Base-by-base conservation (phyloP, 306 rosid species). In the Castanea sativa region DNA sequence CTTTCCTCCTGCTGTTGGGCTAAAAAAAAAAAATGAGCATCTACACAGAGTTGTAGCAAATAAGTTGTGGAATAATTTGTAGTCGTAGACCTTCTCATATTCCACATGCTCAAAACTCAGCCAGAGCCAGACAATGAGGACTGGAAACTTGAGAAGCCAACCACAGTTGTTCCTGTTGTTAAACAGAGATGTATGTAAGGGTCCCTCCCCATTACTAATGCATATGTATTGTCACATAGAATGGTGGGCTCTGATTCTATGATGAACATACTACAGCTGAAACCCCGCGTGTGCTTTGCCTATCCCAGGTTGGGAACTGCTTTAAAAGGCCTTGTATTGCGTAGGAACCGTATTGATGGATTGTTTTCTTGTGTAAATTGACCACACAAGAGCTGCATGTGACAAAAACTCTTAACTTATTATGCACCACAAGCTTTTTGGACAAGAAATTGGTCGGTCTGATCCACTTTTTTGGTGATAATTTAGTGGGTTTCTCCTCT, bases 111-210 rank as follows among this genome's bases (percentile, higher is more conserved):
- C 85, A 60, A 32, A 78, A 53, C 60, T 67, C 21, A 73, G 53
- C 3, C 41, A 19, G 55, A 35, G 6, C 77, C 51, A 72, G 52
- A 55, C 43, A 63, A 38, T 79, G 78, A 87, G 78, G 74, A 60
- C 38, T 61, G 64, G 75, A 78, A 64, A 78, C 70, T 78, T 30
- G 23, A 63, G 81, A 80, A 70, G 85, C 84, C 86, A 73, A 81
- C 81, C 85, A 75, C 89, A 82, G 89, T 87, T 83, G 87, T 81
- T 79, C 57, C 64, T 84, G 85, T 76, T 78, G 70, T 74, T 72
- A 65, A 35, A 55, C 25, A 78, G 76, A 82, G 55, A 69, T 74
- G 18, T 4, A 69, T 74, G 18, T 4, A 12, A 19, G 72, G 93
- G 83, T 55, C 87, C 84, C 79, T 25, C 6, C 68, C 70, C 30